phyloP scores from a whole-genome alignment of 2,329 filamentous ascomycete genomes.

The Gnomoniopsis sp. region DNA sequence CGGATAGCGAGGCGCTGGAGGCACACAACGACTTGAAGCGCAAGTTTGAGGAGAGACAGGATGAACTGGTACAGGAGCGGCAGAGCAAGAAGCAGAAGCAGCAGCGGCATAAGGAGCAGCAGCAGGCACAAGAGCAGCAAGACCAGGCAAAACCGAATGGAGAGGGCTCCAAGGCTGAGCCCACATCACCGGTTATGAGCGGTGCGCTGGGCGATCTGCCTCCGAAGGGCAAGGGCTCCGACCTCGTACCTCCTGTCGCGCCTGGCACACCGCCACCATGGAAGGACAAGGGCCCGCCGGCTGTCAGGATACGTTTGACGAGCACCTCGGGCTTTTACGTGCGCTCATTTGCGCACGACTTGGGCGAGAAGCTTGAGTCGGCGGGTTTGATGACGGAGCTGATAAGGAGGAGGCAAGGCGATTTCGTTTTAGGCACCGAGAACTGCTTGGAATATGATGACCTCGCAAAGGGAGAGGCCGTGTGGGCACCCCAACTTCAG shows the following conservation, averaged over 20 bases:
- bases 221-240: conserved; percentile 44
- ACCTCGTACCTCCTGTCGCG: conserved; percentile 49
- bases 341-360: conserved; percentile 86
- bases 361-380: conserved; percentile 78
- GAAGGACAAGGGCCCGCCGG: conserved; percentile 65
- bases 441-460: conserved; percentile 80
- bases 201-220: conserved; percentile 51
- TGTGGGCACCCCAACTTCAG: conserved; percentile 76
- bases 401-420: conserved; percentile 74
- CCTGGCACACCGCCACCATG: conserved; percentile 51
- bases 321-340: conserved; percentile 97
- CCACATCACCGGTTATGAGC: conserved; percentile 50
- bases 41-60: conserved; percentile 55
- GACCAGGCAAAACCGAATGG: conserved; percentile 9
- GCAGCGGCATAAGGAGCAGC: conserved; percentile 24
- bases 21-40: conserved; percentile 57
- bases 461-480: conserved; percentile 69
- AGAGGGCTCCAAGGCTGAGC: conserved; percentile 17
- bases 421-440: conserved; percentile 66
- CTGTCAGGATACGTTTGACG: conserved; percentile 81
- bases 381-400: conserved; percentile 84
- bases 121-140: conserved; percentile 20
- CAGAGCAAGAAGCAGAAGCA: conserved; percentile 36
- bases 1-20: conserved; percentile 52
- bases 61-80: conserved; percentile 52